Evolutionary conservation across 73 alveolate species (phyloP).

Genomic region (Breviolum minutum): DNA sequence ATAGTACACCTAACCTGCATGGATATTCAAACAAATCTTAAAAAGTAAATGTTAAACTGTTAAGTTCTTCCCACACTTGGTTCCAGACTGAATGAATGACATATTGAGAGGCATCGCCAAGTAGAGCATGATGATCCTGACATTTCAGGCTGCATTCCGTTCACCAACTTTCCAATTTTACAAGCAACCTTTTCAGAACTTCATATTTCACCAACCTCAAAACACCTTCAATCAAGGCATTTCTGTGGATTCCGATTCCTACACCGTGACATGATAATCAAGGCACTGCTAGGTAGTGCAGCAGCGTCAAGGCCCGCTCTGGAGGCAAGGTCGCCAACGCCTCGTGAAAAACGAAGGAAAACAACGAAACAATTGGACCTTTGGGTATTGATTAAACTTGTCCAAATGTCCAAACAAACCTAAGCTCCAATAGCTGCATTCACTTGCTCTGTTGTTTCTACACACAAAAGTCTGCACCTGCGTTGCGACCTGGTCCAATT

Average conservation of each 20-base stretch:
- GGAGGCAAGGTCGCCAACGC: conserved; percentile 53
- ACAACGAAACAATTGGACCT: neutral
- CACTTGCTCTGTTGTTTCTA: neutral
- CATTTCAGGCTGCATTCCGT: neutral
- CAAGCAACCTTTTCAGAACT: too few species aligned
- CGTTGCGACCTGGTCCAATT: conserved; percentile 53
- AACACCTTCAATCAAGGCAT: too few species aligned
- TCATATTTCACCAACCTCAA: too few species aligned
- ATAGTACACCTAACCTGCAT: too few species aligned
- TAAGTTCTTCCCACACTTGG: neutral
- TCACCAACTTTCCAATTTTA: too few species aligned
- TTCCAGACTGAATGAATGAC: conserved; percentile 27
- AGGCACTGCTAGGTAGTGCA: conserved; percentile 66
- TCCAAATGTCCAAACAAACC: neutral
- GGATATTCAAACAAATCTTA: too few species aligned
- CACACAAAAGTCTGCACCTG: conserved; percentile 20
- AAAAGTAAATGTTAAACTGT: too few species aligned
- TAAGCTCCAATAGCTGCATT: neutral
- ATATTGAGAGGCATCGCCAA: conserved; percentile 34
- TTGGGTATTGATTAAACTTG: neutral
- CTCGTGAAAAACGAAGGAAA: neutral
- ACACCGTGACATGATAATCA: neutral
- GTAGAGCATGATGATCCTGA: conserved; percentile 1
- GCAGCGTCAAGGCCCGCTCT: conserved; percentile 35
- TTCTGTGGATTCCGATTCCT: too few species aligned